Evolutionary conservation across 202 grass and related monocot species (phyloP), one percentile per base, ranked within the genome.

Genomic region (Hordeum pubiflorum): DNA sequence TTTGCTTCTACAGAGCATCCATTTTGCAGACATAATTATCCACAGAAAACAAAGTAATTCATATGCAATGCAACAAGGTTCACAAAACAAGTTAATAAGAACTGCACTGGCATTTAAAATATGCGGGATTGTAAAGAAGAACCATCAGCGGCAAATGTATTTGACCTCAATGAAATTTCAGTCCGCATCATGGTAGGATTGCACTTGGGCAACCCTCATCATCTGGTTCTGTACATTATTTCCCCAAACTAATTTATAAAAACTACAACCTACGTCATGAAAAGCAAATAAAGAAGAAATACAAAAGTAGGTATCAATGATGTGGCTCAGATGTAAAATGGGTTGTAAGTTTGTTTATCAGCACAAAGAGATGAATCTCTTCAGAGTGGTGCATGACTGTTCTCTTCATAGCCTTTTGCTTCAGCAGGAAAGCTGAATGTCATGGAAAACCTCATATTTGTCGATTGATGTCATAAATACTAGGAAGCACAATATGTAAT

Each of bases 1-100:
- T 65, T 5, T 18, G 27, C 6, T 33, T 18, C 60, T 31, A 17
- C 48, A 52, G 2, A 52, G 46, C 15, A 52, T 2, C 0, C 6
- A 86, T 77, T 80, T 86, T 81, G 80, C 76, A 80, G 76, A 84
- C 70, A 86, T 20, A 67, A 80, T 61, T 79, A 83, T 81, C 78
- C 15, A 17, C 44, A 48, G 26, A 1, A 50, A 64, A 54, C 48
- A 18, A n/a, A 7, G 17, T n/a, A 54, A 54, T n/a, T 54, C 17
- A 54, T 2, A 54, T n/a, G 50, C 17, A 3, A 54, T n/a, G 50
- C 17, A 54, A 54, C 5, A n/a, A n/a, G 50, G 17, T 54, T 54
- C 48, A 18, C 48, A 0, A 48, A 17, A 17, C 0, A 48, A 48
- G 4, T 17, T 50, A 50, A 0, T 1, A 7, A 50, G 46, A 50